These are phyloP conservation scores for Tympanopsis confertula DNA, from an alignment of 2,329 filamentous ascomycete genomes.

Conservation along the genomic window DNA sequence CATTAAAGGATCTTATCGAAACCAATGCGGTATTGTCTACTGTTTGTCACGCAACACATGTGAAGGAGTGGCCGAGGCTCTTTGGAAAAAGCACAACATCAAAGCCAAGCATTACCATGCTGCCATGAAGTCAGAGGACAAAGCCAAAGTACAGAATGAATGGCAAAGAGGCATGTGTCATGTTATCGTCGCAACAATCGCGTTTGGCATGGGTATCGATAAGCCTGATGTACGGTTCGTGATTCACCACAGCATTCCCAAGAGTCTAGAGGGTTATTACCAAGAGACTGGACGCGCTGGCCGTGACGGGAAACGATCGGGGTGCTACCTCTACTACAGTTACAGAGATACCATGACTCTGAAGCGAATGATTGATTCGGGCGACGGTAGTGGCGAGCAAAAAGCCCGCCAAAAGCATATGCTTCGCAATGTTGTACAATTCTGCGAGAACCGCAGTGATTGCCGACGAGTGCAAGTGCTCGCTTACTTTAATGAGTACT, in stretches of 20 bases:
- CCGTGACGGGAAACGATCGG: conserved; percentile 74
- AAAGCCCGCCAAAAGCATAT: conserved; percentile 76
- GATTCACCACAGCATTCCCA: conserved; percentile 83
- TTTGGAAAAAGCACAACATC: conserved; percentile 50
- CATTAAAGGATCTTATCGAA: conserved; percentile 59
- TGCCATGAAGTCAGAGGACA: conserved; percentile 55
- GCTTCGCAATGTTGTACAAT: conserved; percentile 74
- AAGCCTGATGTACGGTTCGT: conserved; percentile 95
- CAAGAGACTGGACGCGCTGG: conserved; percentile 95
- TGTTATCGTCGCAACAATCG: conserved; percentile 94
- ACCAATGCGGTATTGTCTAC: conserved; percentile 83
- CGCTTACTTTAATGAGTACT: conserved; percentile 85
- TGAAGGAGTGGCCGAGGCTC: conserved; percentile 64
- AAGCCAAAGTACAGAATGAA: conserved; percentile 58
- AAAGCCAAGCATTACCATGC: conserved; percentile 80
- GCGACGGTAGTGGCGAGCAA: conserved; percentile 65
- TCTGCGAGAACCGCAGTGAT: conserved; percentile 78
- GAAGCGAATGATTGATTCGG: conserved; percentile 71
- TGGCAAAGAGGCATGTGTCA: conserved; percentile 76
- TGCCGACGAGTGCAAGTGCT: conserved; percentile 82
- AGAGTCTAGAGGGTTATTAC: conserved; percentile 95
- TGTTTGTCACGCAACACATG: conserved; percentile 76
- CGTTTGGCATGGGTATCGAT: conserved; percentile 99
- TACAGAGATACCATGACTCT: conserved; percentile 66
- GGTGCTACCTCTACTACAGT: conserved; percentile 82